phyloP scores from a whole-genome alignment of 148 eudicot genomes.

The Dysphania ambrosioides region DNA sequence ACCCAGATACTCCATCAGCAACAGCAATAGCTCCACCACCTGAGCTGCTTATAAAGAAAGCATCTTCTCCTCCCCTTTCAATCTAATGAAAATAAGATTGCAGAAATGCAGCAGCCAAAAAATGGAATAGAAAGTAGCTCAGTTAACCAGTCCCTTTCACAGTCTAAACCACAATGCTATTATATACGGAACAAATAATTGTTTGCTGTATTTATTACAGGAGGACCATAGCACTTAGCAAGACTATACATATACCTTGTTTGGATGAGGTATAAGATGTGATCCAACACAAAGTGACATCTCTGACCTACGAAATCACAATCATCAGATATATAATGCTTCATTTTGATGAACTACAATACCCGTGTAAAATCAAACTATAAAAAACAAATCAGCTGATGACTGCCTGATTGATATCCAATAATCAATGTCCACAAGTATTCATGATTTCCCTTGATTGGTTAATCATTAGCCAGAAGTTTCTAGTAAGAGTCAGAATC shows the following conservation, averaged over 20 bases:
- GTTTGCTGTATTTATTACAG: background rate
- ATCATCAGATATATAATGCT: constrained; percentile 7
- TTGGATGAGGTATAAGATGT: constrained; percentile 85
- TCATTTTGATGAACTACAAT: background rate
- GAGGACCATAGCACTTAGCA: background rate
- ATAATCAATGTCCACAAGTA: too few relatives aligned
- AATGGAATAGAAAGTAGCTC: background rate
- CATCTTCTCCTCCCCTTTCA: constrained; percentile 93
- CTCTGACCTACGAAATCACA: constrained; percentile 39
- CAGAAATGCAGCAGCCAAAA: background rate
- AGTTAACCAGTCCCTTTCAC: background rate
- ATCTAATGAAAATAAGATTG: constrained; percentile 42
- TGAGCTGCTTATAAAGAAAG: constrained; percentile 69
- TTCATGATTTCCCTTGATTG: too few relatives aligned
- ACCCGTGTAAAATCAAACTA: too few relatives aligned
- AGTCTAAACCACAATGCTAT: background rate
- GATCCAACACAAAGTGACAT: constrained; percentile 65
- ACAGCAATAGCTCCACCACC: constrained; percentile 78
- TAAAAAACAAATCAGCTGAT: too few relatives aligned
- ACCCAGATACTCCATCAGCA: constrained; percentile 99
- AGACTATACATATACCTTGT: constrained; percentile 46
- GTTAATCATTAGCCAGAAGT: too few relatives aligned
- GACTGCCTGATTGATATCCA: too few relatives aligned
- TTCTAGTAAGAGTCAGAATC: too few relatives aligned
- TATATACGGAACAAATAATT: background rate